Base-by-base conservation (phyloP, 2,329 filamentous ascomycete genomes). In the Chalaropsis ovoidea region DNA sequence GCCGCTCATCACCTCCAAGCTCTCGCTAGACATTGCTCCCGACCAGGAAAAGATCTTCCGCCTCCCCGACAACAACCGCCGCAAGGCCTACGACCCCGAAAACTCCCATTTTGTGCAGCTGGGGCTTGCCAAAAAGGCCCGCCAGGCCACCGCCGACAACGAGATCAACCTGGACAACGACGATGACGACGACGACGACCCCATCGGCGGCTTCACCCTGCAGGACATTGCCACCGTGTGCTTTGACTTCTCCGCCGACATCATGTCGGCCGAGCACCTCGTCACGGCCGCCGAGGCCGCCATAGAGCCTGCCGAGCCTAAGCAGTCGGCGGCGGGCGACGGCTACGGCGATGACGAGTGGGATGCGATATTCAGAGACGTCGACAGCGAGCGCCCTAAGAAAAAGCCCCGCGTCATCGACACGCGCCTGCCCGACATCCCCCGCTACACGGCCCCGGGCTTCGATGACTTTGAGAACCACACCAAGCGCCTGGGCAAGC, bases 1-100 rank as follows among this genome's bases (percentile, higher is more conserved):
- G 75, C 81, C 89, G 17, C 80, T 97, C 2, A 82, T 91, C 4
- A 90, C 91, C 0, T 92, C 88, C 22, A 99, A 99, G 75, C 81
- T 96, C 66, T 91, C 85, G 68, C 80, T 99, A 15, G 94, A 99
- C 68, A 78, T 97, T 42, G 88, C 89, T 2, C 81, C 84, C 60
- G 94, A 97, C 71, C 89, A 95, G 70, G 90, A 95, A 74, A 90
- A 91, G 70, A 80, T 82, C 31, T 99, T 97, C 73, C 85, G 86
- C 65, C 83, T 93, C n/a, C 60, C 64, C 6, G 63, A 47, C n/a
- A 61, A 43, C 45, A 82, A 84, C 60, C 63, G 64, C 4, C 80
- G 84, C 67, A 82, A 81, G 31, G 75, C 85, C 27, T 77, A 83
- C 60, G 78, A 82, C 35, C 75, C 75, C 2, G 78, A 82, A 41